Conservation (phyloP, 129 eudicot species). For the Lactuca sativa region DNA sequence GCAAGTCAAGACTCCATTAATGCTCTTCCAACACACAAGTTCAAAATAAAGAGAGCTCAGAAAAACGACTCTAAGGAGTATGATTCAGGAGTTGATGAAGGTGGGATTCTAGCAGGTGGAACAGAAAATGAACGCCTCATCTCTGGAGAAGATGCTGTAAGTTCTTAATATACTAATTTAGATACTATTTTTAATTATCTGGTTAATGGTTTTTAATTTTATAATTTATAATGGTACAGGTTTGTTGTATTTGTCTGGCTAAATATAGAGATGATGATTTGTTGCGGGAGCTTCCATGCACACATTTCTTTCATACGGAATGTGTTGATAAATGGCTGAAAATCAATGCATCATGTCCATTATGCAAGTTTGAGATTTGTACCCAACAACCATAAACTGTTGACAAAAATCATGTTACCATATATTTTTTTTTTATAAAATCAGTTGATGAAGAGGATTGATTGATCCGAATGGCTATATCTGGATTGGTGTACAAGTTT, state of each 20-base stretch:
- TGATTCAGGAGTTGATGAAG: conserved; percentile 39
- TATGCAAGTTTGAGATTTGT: conserved; percentile 59
- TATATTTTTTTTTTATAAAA: neutral
- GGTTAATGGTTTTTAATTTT: no score
- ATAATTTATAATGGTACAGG: conserved; percentile 28
- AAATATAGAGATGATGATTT: conserved; percentile 55
- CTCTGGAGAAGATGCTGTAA: conserved; percentile 71
- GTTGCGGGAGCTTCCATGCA: conserved; percentile 66
- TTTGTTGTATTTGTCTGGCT: conserved; percentile 69
- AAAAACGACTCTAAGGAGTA: conserved; percentile 23
- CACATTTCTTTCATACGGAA: conserved; percentile 64
- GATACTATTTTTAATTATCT: no score
- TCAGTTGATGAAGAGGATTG: no score
- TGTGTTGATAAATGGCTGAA: conserved; percentile 73
- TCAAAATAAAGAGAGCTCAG: conserved; percentile 38
- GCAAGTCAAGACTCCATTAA: conserved; percentile 55
- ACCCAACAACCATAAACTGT: conserved; percentile 25
- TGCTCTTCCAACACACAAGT: conserved; percentile 57
- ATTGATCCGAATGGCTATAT: no score
- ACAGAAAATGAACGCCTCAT: conserved; percentile 64
- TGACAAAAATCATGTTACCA: neutral
- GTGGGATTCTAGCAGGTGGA: conserved; percentile 59
- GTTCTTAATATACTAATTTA: conserved; percentile 17
- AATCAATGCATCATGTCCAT: conserved; percentile 70
- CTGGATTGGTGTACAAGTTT: neutral